Percentiles rank a stretch among this genome's conserved stretches.
Conservation (phyloP, 805 yeast species). For the Saturnispora halmiae region DNA sequence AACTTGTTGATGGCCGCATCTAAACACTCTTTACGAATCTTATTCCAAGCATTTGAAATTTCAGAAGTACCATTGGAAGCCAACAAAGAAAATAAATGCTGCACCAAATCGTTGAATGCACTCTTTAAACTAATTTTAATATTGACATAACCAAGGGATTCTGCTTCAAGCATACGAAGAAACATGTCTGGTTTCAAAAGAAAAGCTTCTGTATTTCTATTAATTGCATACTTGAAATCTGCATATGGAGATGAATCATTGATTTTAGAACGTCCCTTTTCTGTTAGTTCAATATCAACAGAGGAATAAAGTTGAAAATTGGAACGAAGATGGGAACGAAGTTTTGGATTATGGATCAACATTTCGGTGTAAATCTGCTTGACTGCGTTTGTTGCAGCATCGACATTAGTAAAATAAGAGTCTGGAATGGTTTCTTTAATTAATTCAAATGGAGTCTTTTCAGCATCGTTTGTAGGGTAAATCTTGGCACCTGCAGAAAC, state of each 20-base stretch:
- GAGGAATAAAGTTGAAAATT: constrained; percentile 56
- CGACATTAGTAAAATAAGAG: constrained; percentile 45
- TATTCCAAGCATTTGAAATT: constrained; percentile 72
- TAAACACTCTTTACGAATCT: constrained; percentile 58
- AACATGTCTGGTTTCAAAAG: constrained; percentile 69
- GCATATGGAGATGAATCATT: constrained; percentile 74
- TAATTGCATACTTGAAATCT: constrained; percentile 84
- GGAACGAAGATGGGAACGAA: constrained; percentile 60
- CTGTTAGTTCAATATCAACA: constrained; percentile 69
- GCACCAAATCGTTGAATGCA: constrained; percentile 34
- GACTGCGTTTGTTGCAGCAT: constrained; percentile 52
- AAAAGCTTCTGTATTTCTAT: constrained; percentile 70
- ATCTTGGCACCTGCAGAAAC: constrained; percentile 57
- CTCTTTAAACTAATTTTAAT: constrained; percentile 51
- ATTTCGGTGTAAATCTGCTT: constrained; percentile 72
- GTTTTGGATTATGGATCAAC: constrained; percentile 67
- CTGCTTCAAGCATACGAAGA: constrained; percentile 88
- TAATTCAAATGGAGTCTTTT: constrained; percentile 50
- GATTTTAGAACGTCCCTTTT: constrained; percentile 71
- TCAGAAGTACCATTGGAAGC: constrained; percentile 75
- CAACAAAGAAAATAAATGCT: constrained; percentile 45
- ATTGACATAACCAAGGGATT: constrained; percentile 60
- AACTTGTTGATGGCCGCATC: constrained; percentile 59
- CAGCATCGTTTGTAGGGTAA: constrained; percentile 63
- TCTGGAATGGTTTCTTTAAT: constrained; percentile 33